Percentiles rank a stretch among this genome's conserved stretches.
These are phyloP conservation scores for Pseudogymnoascus sp. DNA, from an alignment of 2,329 filamentous ascomycete genomes.

Conservation along the genomic window DNA sequence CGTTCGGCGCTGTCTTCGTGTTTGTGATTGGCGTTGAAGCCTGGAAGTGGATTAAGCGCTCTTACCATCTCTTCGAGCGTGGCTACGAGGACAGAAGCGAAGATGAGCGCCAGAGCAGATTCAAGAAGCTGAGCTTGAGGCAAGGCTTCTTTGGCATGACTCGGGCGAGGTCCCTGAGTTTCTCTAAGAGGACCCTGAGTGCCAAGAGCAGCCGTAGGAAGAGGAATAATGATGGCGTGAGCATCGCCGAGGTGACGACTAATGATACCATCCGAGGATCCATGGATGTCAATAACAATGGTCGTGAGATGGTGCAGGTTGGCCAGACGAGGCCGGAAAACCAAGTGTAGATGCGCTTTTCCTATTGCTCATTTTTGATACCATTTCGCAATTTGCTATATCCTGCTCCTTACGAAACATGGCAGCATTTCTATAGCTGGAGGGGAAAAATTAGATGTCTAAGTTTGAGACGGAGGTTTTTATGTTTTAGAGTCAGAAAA, in stretches of 20 bases:
- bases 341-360: not conserved
- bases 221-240: not conserved
- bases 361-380: not conserved
- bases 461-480: not conserved
- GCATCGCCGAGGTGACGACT: not conserved
- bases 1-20: conserved; percentile 46
- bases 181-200: not conserved
- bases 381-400: conserved; percentile 1
- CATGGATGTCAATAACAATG: not conserved
- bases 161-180: conserved; percentile 18
- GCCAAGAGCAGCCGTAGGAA: not conserved
- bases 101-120: conserved; percentile 5
- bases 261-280: not conserved
- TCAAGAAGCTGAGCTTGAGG: conserved; percentile 20
- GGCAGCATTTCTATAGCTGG: not conserved
- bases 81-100: conserved; percentile 20
- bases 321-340: not conserved
- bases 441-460: not conserved
- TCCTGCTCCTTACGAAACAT: not conserved
- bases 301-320: not conserved
- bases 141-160: conserved; percentile 29
- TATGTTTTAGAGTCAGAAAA: not conserved
- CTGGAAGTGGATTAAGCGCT: conserved; percentile 55
- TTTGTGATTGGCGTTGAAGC: conserved; percentile 53
- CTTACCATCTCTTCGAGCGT: conserved; percentile 22